Conservation (phyloP, 192 early-diverging fungal genomes). For the Martensiomyces pterosporus region DNA sequence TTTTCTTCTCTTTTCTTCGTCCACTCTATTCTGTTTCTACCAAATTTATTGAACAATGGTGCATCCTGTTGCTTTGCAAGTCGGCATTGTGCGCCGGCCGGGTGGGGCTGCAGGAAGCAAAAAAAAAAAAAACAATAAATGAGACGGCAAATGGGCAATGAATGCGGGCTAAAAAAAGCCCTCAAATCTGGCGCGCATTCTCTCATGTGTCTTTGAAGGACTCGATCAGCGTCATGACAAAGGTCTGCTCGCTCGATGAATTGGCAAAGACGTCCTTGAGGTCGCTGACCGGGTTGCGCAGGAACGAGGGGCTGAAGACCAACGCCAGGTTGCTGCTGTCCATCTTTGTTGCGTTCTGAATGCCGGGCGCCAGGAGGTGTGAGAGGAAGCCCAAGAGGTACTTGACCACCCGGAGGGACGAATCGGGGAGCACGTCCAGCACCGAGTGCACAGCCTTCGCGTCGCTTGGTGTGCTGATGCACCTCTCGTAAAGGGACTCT, state of each 20-base stretch:
- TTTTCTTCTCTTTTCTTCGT: no score
- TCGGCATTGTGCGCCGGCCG: no score
- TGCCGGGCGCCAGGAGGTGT: constrained; percentile 67
- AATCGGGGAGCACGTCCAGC: constrained; percentile 22
- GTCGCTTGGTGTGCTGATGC: constrained; percentile 64
- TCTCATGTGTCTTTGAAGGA: constrained; percentile 1
- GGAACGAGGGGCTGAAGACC: constrained; percentile 93
- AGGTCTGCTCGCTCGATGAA: constrained; percentile 48
- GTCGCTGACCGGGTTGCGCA: constrained; percentile 78
- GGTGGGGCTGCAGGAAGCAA: no score
- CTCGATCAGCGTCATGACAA: constrained; percentile 42
- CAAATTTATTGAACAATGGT: no score
- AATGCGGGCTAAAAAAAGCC: no score
- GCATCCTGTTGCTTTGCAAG: no score
- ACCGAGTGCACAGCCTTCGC: constrained; percentile 52
- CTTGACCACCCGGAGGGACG: constrained; percentile 55
- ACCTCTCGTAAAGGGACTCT: constrained; percentile 68
- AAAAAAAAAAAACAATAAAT: no score
- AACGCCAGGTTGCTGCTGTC: constrained; percentile 85
- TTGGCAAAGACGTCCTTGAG: constrained; percentile 57
- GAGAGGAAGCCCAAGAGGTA: constrained; percentile 83
- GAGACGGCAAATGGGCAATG: no score
- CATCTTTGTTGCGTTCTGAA: constrained; percentile 87
- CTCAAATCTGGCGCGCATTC: no score
- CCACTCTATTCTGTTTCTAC: no score